These are phyloP conservation scores for Metschnikowia lunata DNA, from an alignment of 805 yeast genomes.

Conservation along the genomic window DNA sequence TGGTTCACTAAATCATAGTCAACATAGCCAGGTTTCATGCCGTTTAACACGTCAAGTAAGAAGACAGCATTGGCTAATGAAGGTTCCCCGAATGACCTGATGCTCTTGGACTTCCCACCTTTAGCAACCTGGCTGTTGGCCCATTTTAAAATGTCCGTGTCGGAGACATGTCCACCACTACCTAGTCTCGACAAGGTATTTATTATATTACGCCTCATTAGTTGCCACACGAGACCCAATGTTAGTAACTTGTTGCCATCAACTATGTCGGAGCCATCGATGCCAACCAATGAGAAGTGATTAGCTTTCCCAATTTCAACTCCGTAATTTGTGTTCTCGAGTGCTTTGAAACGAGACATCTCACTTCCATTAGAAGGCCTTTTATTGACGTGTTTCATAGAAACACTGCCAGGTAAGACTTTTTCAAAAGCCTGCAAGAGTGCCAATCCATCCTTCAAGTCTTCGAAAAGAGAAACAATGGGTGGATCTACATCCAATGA, in stretches of 20 bases:
- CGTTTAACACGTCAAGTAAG: conserved; percentile 85
- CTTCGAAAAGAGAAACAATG: conserved; percentile 86
- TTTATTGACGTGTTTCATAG: conserved; percentile 75
- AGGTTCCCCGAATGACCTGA: conserved; percentile 84
- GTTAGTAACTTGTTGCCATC: conserved; percentile 90
- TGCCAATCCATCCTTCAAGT: conserved; percentile 86
- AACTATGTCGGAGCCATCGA: conserved; percentile 94
- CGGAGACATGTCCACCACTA: conserved; percentile 68
- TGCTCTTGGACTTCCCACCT: conserved; percentile 71
- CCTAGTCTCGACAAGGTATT: conserved; percentile 72
- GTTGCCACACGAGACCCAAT: conserved; percentile 94
- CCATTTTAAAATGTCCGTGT: conserved; percentile 87
- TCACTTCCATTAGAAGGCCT: conserved; percentile 73
- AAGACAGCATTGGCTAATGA: conserved; percentile 73
- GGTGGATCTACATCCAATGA: conserved; percentile 95
- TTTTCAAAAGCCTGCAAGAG: conserved; percentile 91
- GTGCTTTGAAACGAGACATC: conserved; percentile 84
- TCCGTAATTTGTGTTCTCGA: conserved; percentile 98
- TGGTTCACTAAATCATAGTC: conserved; percentile 87
- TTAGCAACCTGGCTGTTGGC: conserved; percentile 81
- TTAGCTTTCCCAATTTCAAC: conserved; percentile 93
- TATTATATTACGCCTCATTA: conserved; percentile 93
- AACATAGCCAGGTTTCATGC: conserved; percentile 95
- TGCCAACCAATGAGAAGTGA: conserved; percentile 91
- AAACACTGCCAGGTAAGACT: conserved; percentile 90